Evolutionary conservation across 805 yeast species (phyloP).

Genomic region (Suhomyces sp.): DNA sequence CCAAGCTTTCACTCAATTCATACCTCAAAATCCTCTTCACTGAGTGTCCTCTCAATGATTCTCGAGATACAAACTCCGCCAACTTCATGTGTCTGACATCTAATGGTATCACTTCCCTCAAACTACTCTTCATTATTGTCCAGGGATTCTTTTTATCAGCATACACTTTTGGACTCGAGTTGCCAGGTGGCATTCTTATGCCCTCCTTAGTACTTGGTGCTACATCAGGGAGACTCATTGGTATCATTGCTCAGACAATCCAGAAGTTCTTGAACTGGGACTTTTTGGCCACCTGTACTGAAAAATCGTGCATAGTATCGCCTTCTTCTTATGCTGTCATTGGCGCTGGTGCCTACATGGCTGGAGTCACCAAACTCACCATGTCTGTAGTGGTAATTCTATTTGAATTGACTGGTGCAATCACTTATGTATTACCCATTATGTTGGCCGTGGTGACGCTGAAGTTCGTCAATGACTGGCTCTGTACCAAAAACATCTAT

Average conservation of each 20-base stretch:
- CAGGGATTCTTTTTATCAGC: slow-evolving; percentile 62
- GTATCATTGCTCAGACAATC: slow-evolving; percentile 47
- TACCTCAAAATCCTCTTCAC: slow-evolving; percentile 60
- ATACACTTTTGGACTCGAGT: slow-evolving; percentile 62
- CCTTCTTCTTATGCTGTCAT: slow-evolving; percentile 88
- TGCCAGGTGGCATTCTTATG: slow-evolving; percentile 68
- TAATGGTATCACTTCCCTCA: slow-evolving; percentile 19
- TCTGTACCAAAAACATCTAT: slow-evolving; percentile 59
- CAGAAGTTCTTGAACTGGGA: slow-evolving; percentile 40
- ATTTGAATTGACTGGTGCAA: slow-evolving; percentile 91
- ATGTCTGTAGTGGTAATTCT: slow-evolving; percentile 83
- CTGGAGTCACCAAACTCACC: slow-evolving; percentile 79
- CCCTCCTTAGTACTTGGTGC: slow-evolving; percentile 66
- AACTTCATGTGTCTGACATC: slow-evolving; percentile 38
- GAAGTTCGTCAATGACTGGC: slow-evolving; percentile 65
- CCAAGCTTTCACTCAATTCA: slow-evolving; percentile 54
- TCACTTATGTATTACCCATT: slow-evolving; percentile 77
- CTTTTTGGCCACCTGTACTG: slow-evolving; percentile 39
- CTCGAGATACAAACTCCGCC: slow-evolving; percentile 16
- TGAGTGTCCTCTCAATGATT: slow-evolving; percentile 48
- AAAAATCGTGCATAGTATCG: slow-evolving; percentile 57
- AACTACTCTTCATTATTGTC: slow-evolving; percentile 36
- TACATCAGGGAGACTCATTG: slow-evolving; percentile 53
- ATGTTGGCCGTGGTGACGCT: slow-evolving; percentile 80
- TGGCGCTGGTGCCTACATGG: slow-evolving; percentile 79